Conservation (phyloP, 1,284 basidiomycete genomes). For the Ceratobasidium sp. region DNA sequence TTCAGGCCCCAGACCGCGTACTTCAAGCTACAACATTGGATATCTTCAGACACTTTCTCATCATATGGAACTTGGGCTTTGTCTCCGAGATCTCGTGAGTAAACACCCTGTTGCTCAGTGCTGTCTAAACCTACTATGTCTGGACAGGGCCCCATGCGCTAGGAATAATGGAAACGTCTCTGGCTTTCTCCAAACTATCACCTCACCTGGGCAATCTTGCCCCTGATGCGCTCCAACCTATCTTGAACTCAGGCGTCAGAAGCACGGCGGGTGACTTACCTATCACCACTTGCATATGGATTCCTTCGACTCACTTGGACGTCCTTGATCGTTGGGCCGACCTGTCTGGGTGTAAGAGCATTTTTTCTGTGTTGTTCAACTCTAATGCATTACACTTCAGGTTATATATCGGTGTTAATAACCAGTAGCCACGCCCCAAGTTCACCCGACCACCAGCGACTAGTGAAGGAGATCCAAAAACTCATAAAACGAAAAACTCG, state of each 20-base stretch:
- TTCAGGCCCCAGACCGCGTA: slow-evolving; percentile 3
- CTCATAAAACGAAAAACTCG: neutral
- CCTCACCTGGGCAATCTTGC: slow-evolving; percentile 16
- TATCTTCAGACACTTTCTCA: no score
- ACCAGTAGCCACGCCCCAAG: slow-evolving; percentile 12
- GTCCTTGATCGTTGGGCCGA: slow-evolving; percentile 8
- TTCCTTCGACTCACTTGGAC: neutral
- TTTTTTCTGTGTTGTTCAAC: neutral
- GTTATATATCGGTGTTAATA: slow-evolving; percentile 8
- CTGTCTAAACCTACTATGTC: neutral
- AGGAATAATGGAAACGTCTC: slow-evolving; percentile 1
- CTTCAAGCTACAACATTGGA: no score
- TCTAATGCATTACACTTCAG: neutral
- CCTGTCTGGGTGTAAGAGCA: neutral
- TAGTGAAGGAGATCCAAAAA: neutral
- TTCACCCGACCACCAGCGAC: neutral
- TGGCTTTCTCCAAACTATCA: slow-evolving; percentile 22
- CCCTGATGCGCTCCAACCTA: slow-evolving; percentile 4
- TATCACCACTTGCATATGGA: slow-evolving; percentile 20
- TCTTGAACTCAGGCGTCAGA: neutral
- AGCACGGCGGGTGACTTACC: neutral
- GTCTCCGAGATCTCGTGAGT: neutral
- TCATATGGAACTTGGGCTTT: no score
- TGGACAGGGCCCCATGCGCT: slow-evolving; percentile 1
- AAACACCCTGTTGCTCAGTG: neutral